Conservation (phyloP, 2,329 filamentous ascomycete species). For the Aureobasidium sp. region DNA sequence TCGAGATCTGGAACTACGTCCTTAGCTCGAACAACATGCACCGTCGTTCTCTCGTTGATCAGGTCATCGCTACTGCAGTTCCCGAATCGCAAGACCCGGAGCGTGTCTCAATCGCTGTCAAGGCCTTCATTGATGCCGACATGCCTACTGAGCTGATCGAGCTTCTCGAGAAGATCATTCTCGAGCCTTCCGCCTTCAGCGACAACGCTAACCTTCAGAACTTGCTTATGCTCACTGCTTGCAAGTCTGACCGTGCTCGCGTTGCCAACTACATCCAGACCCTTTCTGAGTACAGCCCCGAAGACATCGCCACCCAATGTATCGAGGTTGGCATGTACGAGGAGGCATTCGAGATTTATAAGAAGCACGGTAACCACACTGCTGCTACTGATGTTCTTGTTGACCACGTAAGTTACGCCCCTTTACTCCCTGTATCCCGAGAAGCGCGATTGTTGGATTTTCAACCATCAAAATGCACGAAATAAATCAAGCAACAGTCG, state of each 20-base stretch:
- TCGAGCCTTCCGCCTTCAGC: slow-evolving; percentile 98
- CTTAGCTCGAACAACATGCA: slow-evolving; percentile 94
- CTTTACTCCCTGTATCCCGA: background rate
- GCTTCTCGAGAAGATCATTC: slow-evolving; percentile 94
- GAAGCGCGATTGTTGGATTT: background rate
- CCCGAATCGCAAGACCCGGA: slow-evolving; percentile 87
- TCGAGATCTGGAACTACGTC: slow-evolving; percentile 90
- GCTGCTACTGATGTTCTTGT: slow-evolving; percentile 87
- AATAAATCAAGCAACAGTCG: background rate
- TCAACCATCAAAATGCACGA: background rate
- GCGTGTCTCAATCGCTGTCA: slow-evolving; percentile 90
- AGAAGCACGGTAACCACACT: slow-evolving; percentile 87
- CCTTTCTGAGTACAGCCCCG: slow-evolving; percentile 79
- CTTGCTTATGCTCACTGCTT: slow-evolving; percentile 88
- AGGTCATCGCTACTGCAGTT: slow-evolving; percentile 92
- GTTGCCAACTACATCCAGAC: slow-evolving; percentile 96
- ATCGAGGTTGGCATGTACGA: slow-evolving; percentile 93
- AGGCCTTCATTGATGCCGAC: slow-evolving; percentile 85
- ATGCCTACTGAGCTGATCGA: slow-evolving; percentile 93
- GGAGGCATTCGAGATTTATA: slow-evolving; percentile 97
- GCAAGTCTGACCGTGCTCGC: slow-evolving; percentile 90
- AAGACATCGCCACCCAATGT: slow-evolving; percentile 88
- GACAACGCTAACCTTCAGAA: slow-evolving; percentile 97
- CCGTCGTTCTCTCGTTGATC: slow-evolving; percentile 86
- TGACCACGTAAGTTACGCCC: slow-evolving; percentile 59